phyloP scores from a whole-genome alignment of 768 basidiomycete species.

The Podaxis pistillaris region DNA sequence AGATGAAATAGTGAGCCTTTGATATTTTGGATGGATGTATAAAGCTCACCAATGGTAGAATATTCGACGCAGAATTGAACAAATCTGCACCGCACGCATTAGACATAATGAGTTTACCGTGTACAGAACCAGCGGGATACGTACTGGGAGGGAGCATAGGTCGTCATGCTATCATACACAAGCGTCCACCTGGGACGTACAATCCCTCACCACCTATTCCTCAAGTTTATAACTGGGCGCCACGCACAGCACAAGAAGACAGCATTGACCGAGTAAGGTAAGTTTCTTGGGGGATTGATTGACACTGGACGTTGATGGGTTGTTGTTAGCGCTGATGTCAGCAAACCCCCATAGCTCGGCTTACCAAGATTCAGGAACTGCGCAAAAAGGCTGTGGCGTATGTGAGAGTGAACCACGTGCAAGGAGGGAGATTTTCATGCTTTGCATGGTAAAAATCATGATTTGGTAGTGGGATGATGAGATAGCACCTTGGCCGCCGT shows the following conservation, averaged over 20 bases:
- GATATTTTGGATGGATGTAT: background rate
- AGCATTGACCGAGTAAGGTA: background rate
- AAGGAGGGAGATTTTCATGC: too few relatives aligned
- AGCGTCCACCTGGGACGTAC: background rate
- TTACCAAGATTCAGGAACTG: background rate
- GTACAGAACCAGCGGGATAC: background rate
- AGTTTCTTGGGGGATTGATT: background rate
- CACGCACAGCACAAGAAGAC: background rate
- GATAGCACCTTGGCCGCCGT: too few relatives aligned
- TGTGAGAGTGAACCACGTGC: background rate
- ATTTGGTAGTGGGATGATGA: too few relatives aligned
- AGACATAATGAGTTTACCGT: background rate
- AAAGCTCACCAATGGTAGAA: background rate
- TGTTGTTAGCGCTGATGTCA: background rate
- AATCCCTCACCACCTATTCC: background rate
- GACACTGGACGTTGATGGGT: background rate
- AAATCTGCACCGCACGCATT: background rate
- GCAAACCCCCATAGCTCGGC: background rate
- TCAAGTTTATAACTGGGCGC: background rate
- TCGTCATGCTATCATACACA: background rate
- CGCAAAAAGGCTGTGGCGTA: background rate
- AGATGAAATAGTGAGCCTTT: background rate
- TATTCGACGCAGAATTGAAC: conserved; percentile 9
- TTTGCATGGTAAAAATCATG: too few relatives aligned
- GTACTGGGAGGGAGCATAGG: background rate